phyloP scores from a whole-genome alignment of 257 asterid species.

The Penstemon eatonii region DNA sequence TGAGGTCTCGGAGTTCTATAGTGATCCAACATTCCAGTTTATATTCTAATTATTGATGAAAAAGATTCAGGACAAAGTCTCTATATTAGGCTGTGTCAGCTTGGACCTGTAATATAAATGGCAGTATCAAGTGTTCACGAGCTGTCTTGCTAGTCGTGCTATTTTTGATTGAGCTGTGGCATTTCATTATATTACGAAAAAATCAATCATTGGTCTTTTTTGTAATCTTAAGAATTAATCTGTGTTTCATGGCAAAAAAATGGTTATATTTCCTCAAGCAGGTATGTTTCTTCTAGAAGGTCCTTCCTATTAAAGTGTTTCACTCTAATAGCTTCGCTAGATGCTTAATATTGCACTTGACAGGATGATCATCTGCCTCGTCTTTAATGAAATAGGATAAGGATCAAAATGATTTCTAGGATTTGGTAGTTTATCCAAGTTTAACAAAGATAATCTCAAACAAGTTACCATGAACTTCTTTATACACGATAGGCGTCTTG shows the following conservation, averaged over 20 bases:
- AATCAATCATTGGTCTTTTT: too few species aligned
- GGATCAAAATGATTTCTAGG: not conserved
- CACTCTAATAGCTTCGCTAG: too few species aligned
- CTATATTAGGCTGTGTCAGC: too few species aligned
- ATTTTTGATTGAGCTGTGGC: not conserved
- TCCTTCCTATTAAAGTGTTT: too few species aligned
- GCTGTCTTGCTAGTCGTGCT: not conserved
- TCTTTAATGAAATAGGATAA: not conserved
- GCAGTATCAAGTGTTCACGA: too few species aligned
- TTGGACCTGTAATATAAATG: not conserved
- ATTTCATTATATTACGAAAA: too few species aligned
- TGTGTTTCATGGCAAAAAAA: not conserved
- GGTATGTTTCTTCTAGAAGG: not conserved
- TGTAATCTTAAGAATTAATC: too few species aligned
- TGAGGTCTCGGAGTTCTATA: too few species aligned
- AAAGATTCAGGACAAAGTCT: too few species aligned
- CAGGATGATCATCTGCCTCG: not conserved
- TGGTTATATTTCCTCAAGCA: not conserved
- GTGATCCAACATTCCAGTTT: too few species aligned
- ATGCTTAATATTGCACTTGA: too few species aligned
- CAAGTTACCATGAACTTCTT: not conserved
- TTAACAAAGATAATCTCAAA: not conserved
- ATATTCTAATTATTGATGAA: too few species aligned
- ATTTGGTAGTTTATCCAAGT: not conserved
- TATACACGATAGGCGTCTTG: not conserved